Percentiles rank a stretch among this genome's conserved stretches.
phyloP scores from a whole-genome alignment of 2,329 filamentous ascomycete genomes.

The Trichophaea hybrida region DNA sequence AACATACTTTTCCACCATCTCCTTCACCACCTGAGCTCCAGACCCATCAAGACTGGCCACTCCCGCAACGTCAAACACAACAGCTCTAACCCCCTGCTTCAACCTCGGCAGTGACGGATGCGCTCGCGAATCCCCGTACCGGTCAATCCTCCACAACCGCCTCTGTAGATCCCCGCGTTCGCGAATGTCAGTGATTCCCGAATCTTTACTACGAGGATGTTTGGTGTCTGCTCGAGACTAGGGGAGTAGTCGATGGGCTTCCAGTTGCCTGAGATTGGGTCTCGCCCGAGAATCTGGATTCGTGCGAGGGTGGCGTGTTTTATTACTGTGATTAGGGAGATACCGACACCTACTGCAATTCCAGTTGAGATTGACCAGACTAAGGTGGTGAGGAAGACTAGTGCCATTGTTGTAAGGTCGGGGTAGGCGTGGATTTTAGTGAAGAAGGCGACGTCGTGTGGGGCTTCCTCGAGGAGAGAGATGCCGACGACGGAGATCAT shows the following conservation, averaged over 20 bases:
- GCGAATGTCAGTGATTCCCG: slow-evolving; percentile 93
- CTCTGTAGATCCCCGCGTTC: slow-evolving; percentile 84
- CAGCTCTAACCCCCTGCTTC: slow-evolving; percentile 71
- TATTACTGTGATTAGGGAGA: slow-evolving; percentile 80
- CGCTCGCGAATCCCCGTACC: slow-evolving; percentile 71
- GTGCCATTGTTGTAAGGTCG: slow-evolving; percentile 71
- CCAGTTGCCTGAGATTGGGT: slow-evolving; percentile 63
- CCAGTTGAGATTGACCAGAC: slow-evolving; percentile 90
- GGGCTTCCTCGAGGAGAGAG: slow-evolving; percentile 87
- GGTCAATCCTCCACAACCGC: slow-evolving; percentile 65
- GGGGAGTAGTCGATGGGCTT: slow-evolving; percentile 59
- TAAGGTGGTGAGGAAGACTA: slow-evolving; percentile 83
- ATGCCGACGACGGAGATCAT: slow-evolving; percentile 95
- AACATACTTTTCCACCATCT: slow-evolving; percentile 75
- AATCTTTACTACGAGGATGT: slow-evolving; percentile 86
- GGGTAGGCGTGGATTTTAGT: slow-evolving; percentile 68
- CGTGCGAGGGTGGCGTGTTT: slow-evolving; percentile 80
- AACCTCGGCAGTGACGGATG: slow-evolving; percentile 71
- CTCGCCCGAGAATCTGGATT: slow-evolving; percentile 90
- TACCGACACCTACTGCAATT: slow-evolving; percentile 82
- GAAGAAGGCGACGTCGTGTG: slow-evolving; percentile 85
- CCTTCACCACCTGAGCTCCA: slow-evolving; percentile 75
- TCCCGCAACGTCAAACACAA: slow-evolving; percentile 97
- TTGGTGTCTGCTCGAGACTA: slow-evolving; percentile 76
- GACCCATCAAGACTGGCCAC: slow-evolving; percentile 89